Evolutionary conservation across 2,329 filamentous ascomycete genomes (phyloP).

Genomic region (Trichoderma sp.): DNA sequence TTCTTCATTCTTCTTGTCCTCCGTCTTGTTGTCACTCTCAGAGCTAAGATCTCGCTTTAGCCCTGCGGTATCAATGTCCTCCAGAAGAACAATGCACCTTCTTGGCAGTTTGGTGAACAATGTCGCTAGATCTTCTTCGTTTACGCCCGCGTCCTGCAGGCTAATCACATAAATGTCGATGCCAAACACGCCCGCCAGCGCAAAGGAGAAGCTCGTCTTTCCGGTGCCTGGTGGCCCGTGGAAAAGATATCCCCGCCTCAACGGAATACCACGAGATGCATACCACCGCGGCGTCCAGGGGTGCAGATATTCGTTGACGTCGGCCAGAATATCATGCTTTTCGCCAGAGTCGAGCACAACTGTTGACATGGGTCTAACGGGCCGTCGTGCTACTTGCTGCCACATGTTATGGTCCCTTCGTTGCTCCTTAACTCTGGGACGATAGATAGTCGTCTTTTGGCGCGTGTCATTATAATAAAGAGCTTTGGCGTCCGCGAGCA

Average conservation of each 20-base stretch:
- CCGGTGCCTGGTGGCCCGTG: constrained; percentile 73
- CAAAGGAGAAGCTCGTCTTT: constrained; percentile 67
- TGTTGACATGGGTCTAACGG: constrained; percentile 69
- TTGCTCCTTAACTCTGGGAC: constrained; percentile 47
- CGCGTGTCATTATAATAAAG: constrained; percentile 52
- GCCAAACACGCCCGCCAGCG: constrained; percentile 63
- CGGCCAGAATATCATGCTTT: constrained; percentile 64
- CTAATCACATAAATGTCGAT: constrained; percentile 65
- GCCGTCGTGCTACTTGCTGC: constrained; percentile 59
- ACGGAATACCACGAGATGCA: constrained; percentile 70
- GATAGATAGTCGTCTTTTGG: constrained; percentile 58
- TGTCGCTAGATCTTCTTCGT: constrained; percentile 58
- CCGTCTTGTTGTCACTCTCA: constrained; percentile 28
- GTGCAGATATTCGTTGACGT: constrained; percentile 77
- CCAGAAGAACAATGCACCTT: constrained; percentile 63
- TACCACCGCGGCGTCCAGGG: constrained; percentile 71
- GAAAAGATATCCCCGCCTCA: constrained; percentile 75
- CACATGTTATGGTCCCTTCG: constrained; percentile 50
- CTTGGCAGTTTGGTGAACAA: constrained; percentile 61
- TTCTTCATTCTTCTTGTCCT: constrained; percentile 21
- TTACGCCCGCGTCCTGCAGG: constrained; percentile 56
- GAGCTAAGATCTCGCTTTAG: constrained; percentile 45
- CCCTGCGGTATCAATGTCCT: constrained; percentile 68
- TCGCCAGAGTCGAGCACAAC: constrained; percentile 69
- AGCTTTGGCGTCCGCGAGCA: constrained; percentile 54